Base-by-base conservation (phyloP, 2,329 filamentous ascomycete species). In the Neofusicoccum parvum region DNA sequence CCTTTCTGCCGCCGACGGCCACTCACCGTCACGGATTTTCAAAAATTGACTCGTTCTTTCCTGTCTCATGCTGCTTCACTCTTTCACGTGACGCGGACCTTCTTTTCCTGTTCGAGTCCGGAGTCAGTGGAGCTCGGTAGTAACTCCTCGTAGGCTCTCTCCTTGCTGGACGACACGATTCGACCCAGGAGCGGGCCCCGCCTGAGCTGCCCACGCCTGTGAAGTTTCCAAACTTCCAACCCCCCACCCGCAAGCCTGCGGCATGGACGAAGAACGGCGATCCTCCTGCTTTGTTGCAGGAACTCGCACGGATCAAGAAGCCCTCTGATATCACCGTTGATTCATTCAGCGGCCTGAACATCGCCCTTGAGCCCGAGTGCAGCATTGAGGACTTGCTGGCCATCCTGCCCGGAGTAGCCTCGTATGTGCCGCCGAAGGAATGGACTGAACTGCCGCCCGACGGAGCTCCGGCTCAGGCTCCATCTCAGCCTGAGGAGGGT, bases 171-270 rank as follows among this genome's bases (percentile, higher is more conserved):
- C 74, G 76, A 69, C 75, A 79, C 72, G 77, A 79, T 64, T 71
- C 71, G 50, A 68, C 75, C 65, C 75, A 77, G 68, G 74, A 77
- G 64, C 80, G 84, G 67, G 70, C 74, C 49, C 82, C 84, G 45
- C 85, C 85, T 51, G 73, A 82, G 39, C 74, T 73, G 66, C 80
- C 85, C 39, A 83, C 80, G 32, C 80, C 80, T 20, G 76, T 86
- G 53, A 83, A 83, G 62, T 86, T 87, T 69, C 85, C 85, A 37
- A 71, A 72, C 62, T 81, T 83, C 67, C 69, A 73, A 34, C 79
- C 81, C 39, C 76, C 79, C 32, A 58, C 69, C 36, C 67, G 65
- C 48, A 68, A 72, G 70, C 69, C 72, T 41, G 66, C 70, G 9
- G 64, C 76, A 66, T 79, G 79, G 71, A 72, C 72, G 11, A 70